Base-by-base conservation (phyloP, 352 stramenopile genomes). In the Phytophthora citrophthora region DNA sequence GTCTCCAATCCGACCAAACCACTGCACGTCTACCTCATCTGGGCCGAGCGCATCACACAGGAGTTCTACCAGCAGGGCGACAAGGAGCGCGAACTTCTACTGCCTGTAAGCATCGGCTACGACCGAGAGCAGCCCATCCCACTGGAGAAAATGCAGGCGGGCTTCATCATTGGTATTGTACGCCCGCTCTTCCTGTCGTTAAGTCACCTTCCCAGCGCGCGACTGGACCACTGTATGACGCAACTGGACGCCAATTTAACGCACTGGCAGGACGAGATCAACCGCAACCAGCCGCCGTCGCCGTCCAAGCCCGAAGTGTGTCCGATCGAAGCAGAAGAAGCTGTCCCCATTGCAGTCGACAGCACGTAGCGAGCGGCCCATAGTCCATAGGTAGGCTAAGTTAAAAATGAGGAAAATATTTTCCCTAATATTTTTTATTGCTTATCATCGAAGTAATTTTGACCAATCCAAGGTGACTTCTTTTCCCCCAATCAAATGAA, bases 11-110 rank as follows among this genome's bases (percentile, higher is more conserved):
- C 90, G 38, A 82, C 88, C 49, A 97, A 97, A 74, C 68, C 89
- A 16, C 80, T 87, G 62, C 62, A 61, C 4, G 68, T 96, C 16
- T 91, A 88, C 54, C 78, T 86, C 49, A 77, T 88, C 41, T 99
- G 95, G 96, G 76, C 89, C 1, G 86, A 96, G 55, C 84, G 90
- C 32, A 96, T 98, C 54, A 84, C 92, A 54, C 64, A 91, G 47
- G 96, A 99, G 73, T 98, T 98, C 61, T 98, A 97, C 61, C 68
- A 88, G 34, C 95, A 99, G 77, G 96, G 96, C 24, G 96, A 99
- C 70, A 93, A 94, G 59, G 96, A 99, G 64, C 91, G 91, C 43
- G 74, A 90, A 59, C 54, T 97, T 2, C 70, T 88, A 24, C 58
- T 98, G 13, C 77, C 87, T 3, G 74, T 97, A 29, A 97, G 81